phyloP scores from a whole-genome alignment of 2,329 filamentous ascomycete genomes.

The Phaeosphaeriaceae sp. region DNA sequence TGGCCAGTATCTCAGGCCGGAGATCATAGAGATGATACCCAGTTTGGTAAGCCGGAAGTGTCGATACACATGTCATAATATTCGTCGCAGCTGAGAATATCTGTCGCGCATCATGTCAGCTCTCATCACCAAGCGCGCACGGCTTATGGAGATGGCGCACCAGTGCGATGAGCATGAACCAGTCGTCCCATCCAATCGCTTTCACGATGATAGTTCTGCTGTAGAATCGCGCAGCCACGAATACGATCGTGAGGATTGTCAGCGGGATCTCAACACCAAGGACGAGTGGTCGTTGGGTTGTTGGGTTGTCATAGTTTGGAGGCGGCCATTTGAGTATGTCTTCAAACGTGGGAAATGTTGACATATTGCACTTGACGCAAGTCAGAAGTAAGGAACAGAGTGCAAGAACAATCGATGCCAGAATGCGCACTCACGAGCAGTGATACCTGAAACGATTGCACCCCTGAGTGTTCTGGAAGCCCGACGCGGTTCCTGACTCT shows the following conservation, averaged over 20 bases:
- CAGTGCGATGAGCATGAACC: background rate
- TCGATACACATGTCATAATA: background rate
- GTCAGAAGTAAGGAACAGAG: no score
- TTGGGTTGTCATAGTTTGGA: background rate
- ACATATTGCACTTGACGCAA: background rate
- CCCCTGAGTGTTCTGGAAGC: background rate
- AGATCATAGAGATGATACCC: background rate
- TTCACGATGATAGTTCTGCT: background rate
- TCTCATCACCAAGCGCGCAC: background rate
- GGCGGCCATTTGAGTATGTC: background rate
- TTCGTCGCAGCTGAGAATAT: background rate
- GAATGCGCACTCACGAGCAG: background rate
- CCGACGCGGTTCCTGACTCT: background rate
- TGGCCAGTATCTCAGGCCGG: background rate
- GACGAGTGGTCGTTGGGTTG: background rate
- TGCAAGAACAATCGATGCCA: background rate
- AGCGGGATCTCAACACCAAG: background rate
- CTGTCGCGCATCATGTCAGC: background rate
- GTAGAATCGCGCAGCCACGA: background rate
- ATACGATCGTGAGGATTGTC: background rate
- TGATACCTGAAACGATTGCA: background rate
- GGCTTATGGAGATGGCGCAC: background rate
- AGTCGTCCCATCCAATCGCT: background rate
- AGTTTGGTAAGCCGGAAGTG: background rate
- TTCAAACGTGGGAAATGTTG: background rate